Percentiles rank a stretch among this genome's conserved stretches.
Evolutionary conservation across 768 basidiomycete species (phyloP).

Genomic region (Paxillus involutus): DNA sequence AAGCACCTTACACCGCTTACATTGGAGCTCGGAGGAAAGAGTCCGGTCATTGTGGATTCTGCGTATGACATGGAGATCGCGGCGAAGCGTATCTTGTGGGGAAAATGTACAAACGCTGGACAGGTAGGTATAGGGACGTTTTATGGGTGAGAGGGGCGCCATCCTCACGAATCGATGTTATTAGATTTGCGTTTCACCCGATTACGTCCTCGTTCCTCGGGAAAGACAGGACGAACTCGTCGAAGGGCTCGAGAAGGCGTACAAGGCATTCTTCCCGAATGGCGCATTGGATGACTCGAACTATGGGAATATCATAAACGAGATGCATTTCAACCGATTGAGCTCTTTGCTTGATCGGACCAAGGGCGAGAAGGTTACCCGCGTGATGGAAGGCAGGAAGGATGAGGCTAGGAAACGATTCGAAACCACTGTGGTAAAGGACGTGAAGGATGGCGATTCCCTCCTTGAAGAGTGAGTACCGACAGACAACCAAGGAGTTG

Average conservation of each 20-base stretch:
- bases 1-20: conserved; percentile 34
- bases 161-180: background rate
- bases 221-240: conserved; percentile 48
- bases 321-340: conserved; percentile 54
- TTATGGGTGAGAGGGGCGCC: background rate
- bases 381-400: conserved; percentile 40
- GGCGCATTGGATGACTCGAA: conserved; percentile 45
- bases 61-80: conserved; percentile 45
- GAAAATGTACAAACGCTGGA: conserved; percentile 64
- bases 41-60: conserved; percentile 45
- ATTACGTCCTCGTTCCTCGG: conserved; percentile 44
- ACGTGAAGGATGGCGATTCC: conserved; percentile 53
- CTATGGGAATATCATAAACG: conserved; percentile 53
- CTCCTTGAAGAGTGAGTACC: conserved; percentile 56
- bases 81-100: conserved; percentile 67
- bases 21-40: conserved; percentile 40
- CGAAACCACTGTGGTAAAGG: conserved; percentile 58
- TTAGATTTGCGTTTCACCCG: conserved; percentile 42
- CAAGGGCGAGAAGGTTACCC: conserved; percentile 54
- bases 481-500: background rate
- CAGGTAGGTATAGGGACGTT: conserved; percentile 40
- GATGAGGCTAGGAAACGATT: conserved; percentile 42
- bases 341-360: conserved; percentile 51
- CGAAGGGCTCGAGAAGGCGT: conserved; percentile 41
- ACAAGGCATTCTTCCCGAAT: conserved; percentile 52